Evolutionary conservation across 2,329 filamentous ascomycete species (phyloP), one percentile per base, ranked within the genome.

Genomic region (Colletotrichum kahawae): DNA sequence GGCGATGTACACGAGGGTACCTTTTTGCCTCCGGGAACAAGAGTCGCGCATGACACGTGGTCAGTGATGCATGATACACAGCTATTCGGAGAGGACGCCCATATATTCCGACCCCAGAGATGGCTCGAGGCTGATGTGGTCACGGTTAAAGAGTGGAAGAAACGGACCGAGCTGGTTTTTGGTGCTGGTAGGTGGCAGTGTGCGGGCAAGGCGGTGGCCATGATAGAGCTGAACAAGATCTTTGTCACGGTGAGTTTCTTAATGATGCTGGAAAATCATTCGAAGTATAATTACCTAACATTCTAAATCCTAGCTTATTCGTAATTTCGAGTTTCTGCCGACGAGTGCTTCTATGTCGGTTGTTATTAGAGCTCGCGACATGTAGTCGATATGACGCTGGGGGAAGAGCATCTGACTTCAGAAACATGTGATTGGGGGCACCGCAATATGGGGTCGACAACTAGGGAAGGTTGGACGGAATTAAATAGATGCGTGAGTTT

Each of bases 61-160:
- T 83, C 87, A 1, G 78, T 84, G 2, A 81, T 82, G 1, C 79
- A 81, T 12, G 85, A 90, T 77, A 80, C 79, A 48, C 74, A 66
- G 0, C 76, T 87, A 2, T 90, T 87, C 78, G 89, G 88, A 0
- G 77, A 82, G 0, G 86, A 90, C 71, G 83, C 85, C 0, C 82
- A 88, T 21, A 66, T 76, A 0, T 91, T 87, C 76, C 81, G 82
- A 4, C 88, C 89, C 0, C 87, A 89, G 65, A 82, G 89, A 9
- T 91, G 88, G 88, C 78, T 90, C 10, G 80, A 79, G 27, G 71
- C 63, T 4, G 79, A 81, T 8, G 81, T 86, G 60, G 81, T 78
- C 7, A 71, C 48, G 18, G 76, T 79, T 2, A 79, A 81, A 3
- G 81, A 81, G 38, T 78, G 81, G 69, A 78, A 80, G 13, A 79